phyloP scores from a whole-genome alignment of 495 filamentous ascomycete genomes.

The Tricharina praecox region DNA sequence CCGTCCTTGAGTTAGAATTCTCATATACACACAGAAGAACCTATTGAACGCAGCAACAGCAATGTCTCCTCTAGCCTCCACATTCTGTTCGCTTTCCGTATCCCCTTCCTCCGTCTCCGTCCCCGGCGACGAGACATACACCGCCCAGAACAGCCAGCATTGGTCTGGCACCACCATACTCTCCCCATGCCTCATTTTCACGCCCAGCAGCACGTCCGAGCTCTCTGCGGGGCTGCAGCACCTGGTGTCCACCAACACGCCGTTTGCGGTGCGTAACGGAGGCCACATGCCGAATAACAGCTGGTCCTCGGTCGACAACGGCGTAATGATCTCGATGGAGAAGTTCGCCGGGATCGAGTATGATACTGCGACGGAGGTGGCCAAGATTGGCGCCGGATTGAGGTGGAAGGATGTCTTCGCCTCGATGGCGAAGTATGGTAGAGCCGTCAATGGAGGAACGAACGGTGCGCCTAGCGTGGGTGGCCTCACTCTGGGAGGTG shows the following conservation, averaged over 20 bases:
- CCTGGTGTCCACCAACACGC: not conserved
- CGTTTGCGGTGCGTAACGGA: slow-evolving; percentile 36
- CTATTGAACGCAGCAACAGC: not conserved
- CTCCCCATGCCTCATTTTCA: not conserved
- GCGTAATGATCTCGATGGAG: not conserved
- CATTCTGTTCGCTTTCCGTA: not conserved
- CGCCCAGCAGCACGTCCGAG: not conserved
- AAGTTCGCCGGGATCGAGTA: not conserved
- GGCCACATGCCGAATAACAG: slow-evolving; percentile 32
- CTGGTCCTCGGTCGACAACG: not conserved
- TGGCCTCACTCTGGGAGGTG: not conserved
- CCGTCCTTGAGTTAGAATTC: no score
- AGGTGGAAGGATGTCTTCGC: slow-evolving; percentile 29
- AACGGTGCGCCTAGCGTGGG: not conserved
- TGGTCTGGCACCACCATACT: not conserved
- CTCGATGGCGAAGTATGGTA: slow-evolving; percentile 18
- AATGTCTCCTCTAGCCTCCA: no score
- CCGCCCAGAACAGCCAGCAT: not conserved
- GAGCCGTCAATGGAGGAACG: slow-evolving; percentile 26
- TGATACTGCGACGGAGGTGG: not conserved
- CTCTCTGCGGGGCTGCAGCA: not conserved
- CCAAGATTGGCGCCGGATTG: not conserved
- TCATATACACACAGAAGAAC: not conserved
- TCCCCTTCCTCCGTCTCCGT: not conserved
- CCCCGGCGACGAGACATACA: not conserved